phyloP scores from a whole-genome alignment of 2,329 filamentous ascomycete species.

The Mycosphaerelloides madeirae region DNA sequence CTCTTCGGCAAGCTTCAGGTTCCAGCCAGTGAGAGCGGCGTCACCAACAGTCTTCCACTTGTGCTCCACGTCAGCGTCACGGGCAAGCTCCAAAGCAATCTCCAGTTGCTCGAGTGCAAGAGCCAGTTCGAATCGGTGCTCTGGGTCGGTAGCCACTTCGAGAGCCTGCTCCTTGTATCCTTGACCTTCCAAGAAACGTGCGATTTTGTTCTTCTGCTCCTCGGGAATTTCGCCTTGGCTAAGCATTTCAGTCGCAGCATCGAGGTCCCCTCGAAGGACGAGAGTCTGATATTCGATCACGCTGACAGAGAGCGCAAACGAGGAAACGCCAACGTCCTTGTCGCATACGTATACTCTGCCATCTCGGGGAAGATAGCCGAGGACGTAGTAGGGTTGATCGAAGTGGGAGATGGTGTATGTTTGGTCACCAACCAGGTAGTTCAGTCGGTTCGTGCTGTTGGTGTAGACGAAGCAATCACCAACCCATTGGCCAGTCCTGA shows the following conservation, averaged over 20 bases:
- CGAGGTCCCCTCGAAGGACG: constrained; percentile 88
- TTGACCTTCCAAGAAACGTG: constrained; percentile 93
- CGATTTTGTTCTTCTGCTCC: constrained; percentile 98
- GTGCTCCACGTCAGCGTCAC: constrained; percentile 80
- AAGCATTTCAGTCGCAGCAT: constrained; percentile 80
- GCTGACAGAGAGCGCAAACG: constrained; percentile 82
- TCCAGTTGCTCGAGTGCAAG: constrained; percentile 77
- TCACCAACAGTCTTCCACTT: constrained; percentile 99
- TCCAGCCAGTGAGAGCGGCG: constrained; percentile 79
- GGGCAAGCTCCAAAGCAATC: constrained; percentile 78
- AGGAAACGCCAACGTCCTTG: constrained; percentile 89
- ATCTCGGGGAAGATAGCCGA: constrained; percentile 92
- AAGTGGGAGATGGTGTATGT: constrained; percentile 97
- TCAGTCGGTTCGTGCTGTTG: constrained; percentile 90
- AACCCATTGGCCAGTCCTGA: constrained; percentile 94
- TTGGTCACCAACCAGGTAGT: constrained; percentile 96
- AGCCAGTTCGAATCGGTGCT: constrained; percentile 94
- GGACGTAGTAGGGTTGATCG: constrained; percentile 87
- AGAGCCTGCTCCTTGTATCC: constrained; percentile 94
- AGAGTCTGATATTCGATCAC: constrained; percentile 97
- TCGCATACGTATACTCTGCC: constrained; percentile 93
- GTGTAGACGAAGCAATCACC: constrained; percentile 99
- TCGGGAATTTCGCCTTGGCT: constrained; percentile 64
- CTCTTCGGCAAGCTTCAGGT: constrained; percentile 81
- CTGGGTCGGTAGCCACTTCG: constrained; percentile 87